Evolutionary conservation across 1,139 yeast genomes (phyloP).

Genomic region (Suhomyces ambrosiae): DNA sequence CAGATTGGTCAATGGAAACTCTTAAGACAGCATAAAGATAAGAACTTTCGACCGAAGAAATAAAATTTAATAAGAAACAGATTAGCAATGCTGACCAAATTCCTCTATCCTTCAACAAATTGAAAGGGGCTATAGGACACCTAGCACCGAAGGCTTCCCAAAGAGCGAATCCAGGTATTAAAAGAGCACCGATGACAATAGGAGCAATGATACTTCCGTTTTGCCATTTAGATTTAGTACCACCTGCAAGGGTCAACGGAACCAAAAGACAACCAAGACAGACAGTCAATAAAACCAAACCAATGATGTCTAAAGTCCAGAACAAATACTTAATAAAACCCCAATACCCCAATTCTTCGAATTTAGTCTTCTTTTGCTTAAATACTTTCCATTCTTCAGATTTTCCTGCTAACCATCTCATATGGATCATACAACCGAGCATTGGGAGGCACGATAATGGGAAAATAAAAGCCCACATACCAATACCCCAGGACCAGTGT

Average conservation of each 20-base stretch:
- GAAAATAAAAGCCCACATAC: slow-evolving; percentile 46
- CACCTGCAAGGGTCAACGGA: slow-evolving; percentile 45
- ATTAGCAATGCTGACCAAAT: slow-evolving; percentile 36
- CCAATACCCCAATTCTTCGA: slow-evolving; percentile 26
- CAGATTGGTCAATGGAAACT: slow-evolving; percentile 36
- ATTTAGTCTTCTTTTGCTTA: slow-evolving; percentile 23
- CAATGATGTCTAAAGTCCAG: slow-evolving; percentile 41
- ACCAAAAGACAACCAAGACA: slow-evolving; percentile 40
- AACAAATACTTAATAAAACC: slow-evolving; percentile 30
- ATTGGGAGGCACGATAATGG: slow-evolving; percentile 40
- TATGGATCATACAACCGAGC: slow-evolving; percentile 32
- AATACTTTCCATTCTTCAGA: slow-evolving; percentile 38
- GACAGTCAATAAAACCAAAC: slow-evolving; percentile 32
- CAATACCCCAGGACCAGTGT: slow-evolving; percentile 37
- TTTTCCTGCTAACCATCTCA: slow-evolving; percentile 38
- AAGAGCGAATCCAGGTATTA: slow-evolving; percentile 33
- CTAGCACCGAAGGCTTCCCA: slow-evolving; percentile 37
- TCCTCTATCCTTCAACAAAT: slow-evolving; percentile 39
- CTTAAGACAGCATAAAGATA: slow-evolving; percentile 39
- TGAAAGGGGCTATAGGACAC: slow-evolving; percentile 36
- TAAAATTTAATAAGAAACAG: slow-evolving; percentile 33
- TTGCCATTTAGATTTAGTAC: slow-evolving; percentile 32
- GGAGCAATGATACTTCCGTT: slow-evolving; percentile 38
- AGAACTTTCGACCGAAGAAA: slow-evolving; percentile 33
- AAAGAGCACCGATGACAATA: slow-evolving; percentile 38